These are phyloP conservation scores for Byssoonygena ceratinophila DNA, from an alignment of 2,329 filamentous ascomycete genomes.

Conservation along the genomic window DNA sequence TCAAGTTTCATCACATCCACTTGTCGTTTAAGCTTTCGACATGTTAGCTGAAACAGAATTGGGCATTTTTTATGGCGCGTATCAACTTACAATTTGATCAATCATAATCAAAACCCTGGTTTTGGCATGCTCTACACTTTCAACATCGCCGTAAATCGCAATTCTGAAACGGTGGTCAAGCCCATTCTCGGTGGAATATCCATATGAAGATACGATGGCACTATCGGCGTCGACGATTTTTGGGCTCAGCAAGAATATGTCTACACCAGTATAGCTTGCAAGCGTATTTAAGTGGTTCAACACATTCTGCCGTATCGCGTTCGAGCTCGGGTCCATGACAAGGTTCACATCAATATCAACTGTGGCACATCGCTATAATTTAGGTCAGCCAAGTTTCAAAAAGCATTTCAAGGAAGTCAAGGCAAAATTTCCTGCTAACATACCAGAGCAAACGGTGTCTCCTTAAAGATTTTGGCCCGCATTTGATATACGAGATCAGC, in stretches of 20 bases:
- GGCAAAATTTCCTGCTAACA: slow-evolving; percentile 28
- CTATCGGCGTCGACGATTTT: slow-evolving; percentile 71
- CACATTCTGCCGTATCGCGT: slow-evolving; percentile 62
- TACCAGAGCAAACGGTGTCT: slow-evolving; percentile 87
- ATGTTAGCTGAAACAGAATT: background rate
- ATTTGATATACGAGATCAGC: slow-evolving; percentile 82
- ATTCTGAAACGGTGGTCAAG: slow-evolving; percentile 82
- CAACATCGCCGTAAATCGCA: slow-evolving; percentile 87
- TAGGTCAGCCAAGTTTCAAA: slow-evolving; percentile 7
- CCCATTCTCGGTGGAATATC: slow-evolving; percentile 67
- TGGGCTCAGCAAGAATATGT: slow-evolving; percentile 89
- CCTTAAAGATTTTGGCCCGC: slow-evolving; percentile 77
- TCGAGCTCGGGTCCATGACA: slow-evolving; percentile 62
- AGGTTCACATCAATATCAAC: slow-evolving; percentile 89
- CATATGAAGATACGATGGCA: slow-evolving; percentile 60
- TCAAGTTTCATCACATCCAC: slow-evolving; percentile 76
- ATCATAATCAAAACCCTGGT: slow-evolving; percentile 94
- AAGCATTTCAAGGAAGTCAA: background rate
- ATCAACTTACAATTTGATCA: slow-evolving; percentile 65
- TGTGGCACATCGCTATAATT: slow-evolving; percentile 67
- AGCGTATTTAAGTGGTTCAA: slow-evolving; percentile 78
- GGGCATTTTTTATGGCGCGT: background rate
- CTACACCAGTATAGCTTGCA: slow-evolving; percentile 79
- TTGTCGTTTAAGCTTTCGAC: slow-evolving; percentile 41
- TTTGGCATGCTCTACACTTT: slow-evolving; percentile 95